A percentile compares a stretch with the other conserved stretches of the same genome.
Conservation (phyloP, 2,329 filamentous ascomycete species). For the Colletotrichum chrysophilum region DNA sequence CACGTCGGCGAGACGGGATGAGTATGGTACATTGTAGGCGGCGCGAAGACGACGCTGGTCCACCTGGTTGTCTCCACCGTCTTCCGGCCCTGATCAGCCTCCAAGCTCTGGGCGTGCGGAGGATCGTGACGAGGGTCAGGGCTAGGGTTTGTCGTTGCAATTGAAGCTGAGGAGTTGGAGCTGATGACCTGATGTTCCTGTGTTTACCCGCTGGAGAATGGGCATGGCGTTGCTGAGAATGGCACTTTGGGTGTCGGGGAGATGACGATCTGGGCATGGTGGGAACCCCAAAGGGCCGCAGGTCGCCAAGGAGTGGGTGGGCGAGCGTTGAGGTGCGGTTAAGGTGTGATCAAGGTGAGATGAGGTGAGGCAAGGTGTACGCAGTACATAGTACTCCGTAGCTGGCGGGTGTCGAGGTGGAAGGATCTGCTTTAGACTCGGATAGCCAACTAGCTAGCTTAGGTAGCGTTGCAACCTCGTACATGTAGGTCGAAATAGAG, state of each 20-base stretch:
- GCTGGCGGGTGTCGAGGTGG: background rate
- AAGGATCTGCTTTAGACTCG: background rate
- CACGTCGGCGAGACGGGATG: slow-evolving; percentile 1
- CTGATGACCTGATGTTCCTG: slow-evolving; percentile 19
- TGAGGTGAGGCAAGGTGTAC: background rate
- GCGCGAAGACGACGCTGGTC: slow-evolving; percentile 7
- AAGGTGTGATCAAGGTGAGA: slow-evolving; percentile 1
- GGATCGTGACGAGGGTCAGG: slow-evolving; percentile 12
- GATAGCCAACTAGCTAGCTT: background rate
- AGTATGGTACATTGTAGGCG: background rate
- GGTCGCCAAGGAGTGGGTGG: background rate
- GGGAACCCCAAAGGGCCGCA: background rate
- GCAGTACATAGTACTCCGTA: background rate
- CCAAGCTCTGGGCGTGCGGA: slow-evolving; percentile 5
- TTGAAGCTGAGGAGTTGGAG: slow-evolving; percentile 22
- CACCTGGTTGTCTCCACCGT: slow-evolving; percentile 2
- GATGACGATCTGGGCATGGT: background rate
- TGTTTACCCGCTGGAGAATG: slow-evolving; percentile 24
- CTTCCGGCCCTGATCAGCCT: slow-evolving; percentile 12
- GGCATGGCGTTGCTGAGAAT: background rate
- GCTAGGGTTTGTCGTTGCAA: slow-evolving; percentile 14
- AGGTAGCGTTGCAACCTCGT: background rate
- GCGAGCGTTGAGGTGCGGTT: background rate
- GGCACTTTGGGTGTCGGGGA: background rate
- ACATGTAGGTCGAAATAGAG: background rate